Conservation (phyloP, 2,329 filamentous ascomycete genomes). For the Ceratocystis huliohia region DNA sequence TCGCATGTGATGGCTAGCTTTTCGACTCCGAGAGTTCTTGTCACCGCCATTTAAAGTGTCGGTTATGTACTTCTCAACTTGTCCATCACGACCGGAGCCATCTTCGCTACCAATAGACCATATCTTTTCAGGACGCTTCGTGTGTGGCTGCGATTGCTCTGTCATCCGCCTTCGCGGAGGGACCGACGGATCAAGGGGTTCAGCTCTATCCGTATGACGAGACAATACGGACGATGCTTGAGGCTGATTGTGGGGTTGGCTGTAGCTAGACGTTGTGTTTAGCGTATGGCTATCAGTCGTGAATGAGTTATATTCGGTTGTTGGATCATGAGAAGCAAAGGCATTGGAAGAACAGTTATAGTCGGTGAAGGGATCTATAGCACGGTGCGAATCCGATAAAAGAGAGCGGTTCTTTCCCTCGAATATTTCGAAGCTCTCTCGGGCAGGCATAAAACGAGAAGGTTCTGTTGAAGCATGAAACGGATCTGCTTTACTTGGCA, state of each 20-base stretch:
- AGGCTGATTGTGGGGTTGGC: not conserved
- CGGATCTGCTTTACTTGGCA: conserved; percentile 27
- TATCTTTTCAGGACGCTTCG: conserved; percentile 41
- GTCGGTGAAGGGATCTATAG: conserved; percentile 12
- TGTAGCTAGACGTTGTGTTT: not conserved
- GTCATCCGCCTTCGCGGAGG: conserved; percentile 9
- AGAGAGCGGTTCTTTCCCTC: conserved; percentile 12
- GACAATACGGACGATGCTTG: conserved; percentile 6
- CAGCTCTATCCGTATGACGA: conserved; percentile 4
- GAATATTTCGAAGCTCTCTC: conserved; percentile 18
- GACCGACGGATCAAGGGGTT: not conserved
- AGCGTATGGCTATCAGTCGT: not conserved
- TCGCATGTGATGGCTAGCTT: conserved; percentile 52
- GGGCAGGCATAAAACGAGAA: conserved; percentile 31
- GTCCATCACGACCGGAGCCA: conserved; percentile 34
- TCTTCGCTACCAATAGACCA: conserved; percentile 49
- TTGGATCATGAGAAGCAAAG: conserved; percentile 4
- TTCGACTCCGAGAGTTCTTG: conserved; percentile 50
- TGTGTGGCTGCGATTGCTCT: conserved; percentile 17
- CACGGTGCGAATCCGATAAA: not conserved
- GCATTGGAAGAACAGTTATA: conserved; percentile 13
- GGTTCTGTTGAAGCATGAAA: conserved; percentile 28
- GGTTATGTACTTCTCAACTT: conserved; percentile 52
- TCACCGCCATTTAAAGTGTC: conserved; percentile 50
- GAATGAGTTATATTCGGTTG: conserved; percentile 12